Conservation (phyloP, 148 eudicot species). For the Silene conica region DNA sequence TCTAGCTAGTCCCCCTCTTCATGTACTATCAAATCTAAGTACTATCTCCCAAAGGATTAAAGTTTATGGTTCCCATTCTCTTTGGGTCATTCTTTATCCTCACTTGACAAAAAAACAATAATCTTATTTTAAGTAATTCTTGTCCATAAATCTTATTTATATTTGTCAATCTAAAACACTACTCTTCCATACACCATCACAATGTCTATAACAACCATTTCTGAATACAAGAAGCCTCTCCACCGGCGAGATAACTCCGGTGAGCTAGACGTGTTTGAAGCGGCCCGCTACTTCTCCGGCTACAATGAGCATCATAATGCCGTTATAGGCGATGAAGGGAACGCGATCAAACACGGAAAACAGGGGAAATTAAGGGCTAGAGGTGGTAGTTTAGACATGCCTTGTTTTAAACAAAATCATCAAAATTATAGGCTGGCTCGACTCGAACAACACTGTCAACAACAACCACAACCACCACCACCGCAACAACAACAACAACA, state of each 20-base stretch:
- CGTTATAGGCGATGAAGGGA: conserved; percentile 14
- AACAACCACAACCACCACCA: conserved; percentile 7
- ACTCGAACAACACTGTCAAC: neutral
- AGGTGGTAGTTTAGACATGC: conserved; percentile 61
- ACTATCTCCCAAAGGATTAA: too few relatives aligned
- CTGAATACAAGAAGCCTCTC: conserved; percentile 19
- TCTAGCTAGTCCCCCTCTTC: neutral
- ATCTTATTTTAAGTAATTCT: neutral
- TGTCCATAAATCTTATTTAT: neutral
- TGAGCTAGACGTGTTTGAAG: conserved; percentile 81
- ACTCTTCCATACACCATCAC: conserved; percentile 19
- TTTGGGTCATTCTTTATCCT: neutral
- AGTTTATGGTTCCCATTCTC: neutral
- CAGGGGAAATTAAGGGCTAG: conserved; percentile 35
- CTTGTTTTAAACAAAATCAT: conserved; percentile 28
- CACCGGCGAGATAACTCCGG: conserved; percentile 54
- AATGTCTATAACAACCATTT: conserved; percentile 36
- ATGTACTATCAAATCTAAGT: neutral
- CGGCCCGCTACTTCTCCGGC: conserved; percentile 56
- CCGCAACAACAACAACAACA: conserved; percentile 10
- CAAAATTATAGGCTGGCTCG: neutral
- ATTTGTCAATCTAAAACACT: too few relatives aligned
- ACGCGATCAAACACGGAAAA: conserved; percentile 23
- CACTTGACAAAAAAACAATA: neutral
- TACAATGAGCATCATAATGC: conserved; percentile 30